A percentile compares a stretch with the other conserved stretches of the same genome.
phyloP scores from a whole-genome alignment of 805 yeast species.

The Metschnikowia kofuensis region DNA sequence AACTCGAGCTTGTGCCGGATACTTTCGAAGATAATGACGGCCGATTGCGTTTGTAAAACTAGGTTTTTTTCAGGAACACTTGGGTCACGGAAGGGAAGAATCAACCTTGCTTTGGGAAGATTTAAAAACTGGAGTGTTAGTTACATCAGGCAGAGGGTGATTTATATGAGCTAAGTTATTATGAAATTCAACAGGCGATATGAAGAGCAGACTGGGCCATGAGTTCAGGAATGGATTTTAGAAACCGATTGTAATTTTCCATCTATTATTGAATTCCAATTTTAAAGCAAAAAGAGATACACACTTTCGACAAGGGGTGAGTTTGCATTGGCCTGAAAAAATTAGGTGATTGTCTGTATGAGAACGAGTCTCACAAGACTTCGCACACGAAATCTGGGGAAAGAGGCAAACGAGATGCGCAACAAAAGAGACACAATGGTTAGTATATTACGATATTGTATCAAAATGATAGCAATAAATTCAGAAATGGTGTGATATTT shows the following conservation, averaged over 20 bases:
- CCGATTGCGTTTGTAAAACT: slow-evolving; percentile 8
- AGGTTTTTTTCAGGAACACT: not conserved
- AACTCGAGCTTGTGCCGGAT: slow-evolving; percentile 10
- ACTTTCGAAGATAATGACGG: slow-evolving; percentile 11
- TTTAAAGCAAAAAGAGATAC: not conserved
- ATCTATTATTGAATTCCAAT: no score
- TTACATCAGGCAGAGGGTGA: not conserved
- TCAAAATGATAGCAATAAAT: no score
- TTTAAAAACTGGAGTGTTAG: slow-evolving; percentile 9
- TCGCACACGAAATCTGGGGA: not conserved
- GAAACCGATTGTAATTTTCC: no score
- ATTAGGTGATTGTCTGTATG: no score
- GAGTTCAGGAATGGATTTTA: no score
- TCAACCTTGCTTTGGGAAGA: not conserved
- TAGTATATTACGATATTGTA: no score
- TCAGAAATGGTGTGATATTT: no score
- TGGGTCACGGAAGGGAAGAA: slow-evolving; percentile 2
- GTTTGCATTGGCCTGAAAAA: not conserved
- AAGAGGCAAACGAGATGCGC: not conserved
- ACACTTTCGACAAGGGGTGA: slow-evolving; percentile 5
- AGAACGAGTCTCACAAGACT: not conserved
- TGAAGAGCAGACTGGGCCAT: no score
- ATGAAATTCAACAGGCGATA: no score
- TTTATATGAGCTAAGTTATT: no score
- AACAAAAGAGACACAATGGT: not conserved